phyloP scores from a whole-genome alignment of 2,329 filamentous ascomycete genomes.

The Penicillium sp. region DNA sequence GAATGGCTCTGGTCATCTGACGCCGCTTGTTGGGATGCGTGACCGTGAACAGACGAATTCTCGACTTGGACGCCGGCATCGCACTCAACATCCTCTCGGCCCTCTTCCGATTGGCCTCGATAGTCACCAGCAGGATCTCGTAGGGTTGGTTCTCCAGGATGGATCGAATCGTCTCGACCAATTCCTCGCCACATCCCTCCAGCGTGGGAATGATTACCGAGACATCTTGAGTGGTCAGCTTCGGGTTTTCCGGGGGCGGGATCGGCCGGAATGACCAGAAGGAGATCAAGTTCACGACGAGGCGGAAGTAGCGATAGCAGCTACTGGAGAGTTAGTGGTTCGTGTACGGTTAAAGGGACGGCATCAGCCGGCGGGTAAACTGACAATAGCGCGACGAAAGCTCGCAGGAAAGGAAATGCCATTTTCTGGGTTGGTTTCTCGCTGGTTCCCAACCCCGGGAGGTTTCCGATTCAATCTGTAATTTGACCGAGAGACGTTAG shows the following conservation, averaged over 20 bases:
- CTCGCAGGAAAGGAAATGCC: conserved; percentile 40
- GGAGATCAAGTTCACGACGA: conserved; percentile 79
- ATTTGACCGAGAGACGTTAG: neutral
- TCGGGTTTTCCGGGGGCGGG: conserved; percentile 77
- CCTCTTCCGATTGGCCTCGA: conserved; percentile 70
- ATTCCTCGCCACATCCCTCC: conserved; percentile 78
- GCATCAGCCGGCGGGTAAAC: conserved; percentile 9
- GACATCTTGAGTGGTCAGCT: conserved; percentile 76
- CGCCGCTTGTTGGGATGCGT: conserved; percentile 91
- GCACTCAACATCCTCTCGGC: conserved; percentile 60
- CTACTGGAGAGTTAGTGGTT: conserved; percentile 47
- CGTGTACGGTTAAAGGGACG: neutral
- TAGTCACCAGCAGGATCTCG: conserved; percentile 81
- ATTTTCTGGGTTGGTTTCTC: conserved; percentile 19
- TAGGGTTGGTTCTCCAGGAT: conserved; percentile 57
- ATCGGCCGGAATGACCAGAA: conserved; percentile 87
- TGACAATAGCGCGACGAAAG: conserved; percentile 45
- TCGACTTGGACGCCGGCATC: conserved; percentile 59
- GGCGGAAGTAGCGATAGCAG: conserved; percentile 82
- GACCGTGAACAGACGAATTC: conserved; percentile 72
- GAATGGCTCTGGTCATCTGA: conserved; percentile 88
- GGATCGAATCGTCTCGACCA: conserved; percentile 71
- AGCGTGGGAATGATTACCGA: conserved; percentile 94
- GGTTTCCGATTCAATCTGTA: neutral
- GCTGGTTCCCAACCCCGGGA: neutral